Base-by-base conservation (phyloP, 495 filamentous ascomycete genomes). In the Peziza echinospora region DNA sequence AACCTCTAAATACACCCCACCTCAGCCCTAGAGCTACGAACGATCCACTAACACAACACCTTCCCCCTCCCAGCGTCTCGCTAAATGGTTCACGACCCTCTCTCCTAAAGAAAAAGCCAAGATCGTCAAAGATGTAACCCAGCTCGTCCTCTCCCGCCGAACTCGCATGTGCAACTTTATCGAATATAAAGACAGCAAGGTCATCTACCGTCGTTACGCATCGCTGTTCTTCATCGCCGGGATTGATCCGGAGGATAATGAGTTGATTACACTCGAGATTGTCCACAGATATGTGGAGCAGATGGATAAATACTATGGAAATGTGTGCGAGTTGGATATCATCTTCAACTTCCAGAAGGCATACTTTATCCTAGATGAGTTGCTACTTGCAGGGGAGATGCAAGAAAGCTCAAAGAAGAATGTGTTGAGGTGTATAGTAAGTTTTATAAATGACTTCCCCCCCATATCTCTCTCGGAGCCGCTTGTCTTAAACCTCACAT, bases 301-400 rank as follows among this genome's bases (percentile, higher is more conserved):
- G 67, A 99, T 96, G 89, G 89, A 99, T 71, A 99, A 96, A 62
- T 99, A 96, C 70, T 99, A 99, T 61, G 89, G 89, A 62, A 99
- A 99, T 65, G 89, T 99, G 48, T 99, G 89, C 75, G 91, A 99
- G 68, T 69, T 97, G 53, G 89, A 97, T 58, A 89, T 97, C 60
- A 93, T 96, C 58, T 99, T 99, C 72, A 96, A 96, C 64, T 96
- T 96, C 63, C 89, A 94, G 61, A 96, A 96, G 67, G 89, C 91
- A 46, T 99, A 99, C 63, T 94, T 91, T 64, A 96, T 99, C 55
- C 71, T 99, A 21, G 89, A 99, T 58, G 89, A 99, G 69, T 71
- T 99, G 43, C 71, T 99, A 54, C 62, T 99, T 49, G 89, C 91
- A 2, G 89, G 89, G 28, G 89, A 99, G 63, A 79, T 99, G 68